Evolutionary conservation across 257 asterid species (phyloP).

Genomic region (Solanum chaucha): DNA sequence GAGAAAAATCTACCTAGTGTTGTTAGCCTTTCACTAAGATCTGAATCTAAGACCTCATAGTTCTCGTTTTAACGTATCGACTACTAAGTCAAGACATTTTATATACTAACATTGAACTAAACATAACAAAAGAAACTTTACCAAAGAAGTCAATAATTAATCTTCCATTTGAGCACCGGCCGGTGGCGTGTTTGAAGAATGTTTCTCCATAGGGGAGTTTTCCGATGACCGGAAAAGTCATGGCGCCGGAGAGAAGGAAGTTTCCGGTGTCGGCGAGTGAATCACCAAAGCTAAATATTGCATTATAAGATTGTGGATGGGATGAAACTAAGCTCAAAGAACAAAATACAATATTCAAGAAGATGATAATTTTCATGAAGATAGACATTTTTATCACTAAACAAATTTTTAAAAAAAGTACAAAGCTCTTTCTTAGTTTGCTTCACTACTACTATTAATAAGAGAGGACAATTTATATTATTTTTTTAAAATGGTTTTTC

Average conservation of each 20-base stretch:
- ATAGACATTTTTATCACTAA: not conserved
- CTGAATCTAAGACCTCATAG: not conserved
- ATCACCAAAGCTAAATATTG: conserved; percentile 77
- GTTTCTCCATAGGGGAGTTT: conserved; percentile 56
- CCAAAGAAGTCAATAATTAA: conserved; percentile 51
- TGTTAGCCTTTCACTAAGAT: not conserved
- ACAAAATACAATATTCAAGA: not conserved
- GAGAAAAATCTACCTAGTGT: not conserved
- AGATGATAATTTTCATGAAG: conserved; percentile 15
- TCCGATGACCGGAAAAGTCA: conserved; percentile 58
- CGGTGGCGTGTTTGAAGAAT: conserved; percentile 52
- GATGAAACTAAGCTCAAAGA: conserved; percentile 11
- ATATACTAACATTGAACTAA: not conserved
- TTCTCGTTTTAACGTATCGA: not conserved
- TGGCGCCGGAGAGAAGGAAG: conserved; percentile 47
- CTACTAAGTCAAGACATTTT: not conserved
- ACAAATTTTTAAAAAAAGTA: not conserved
- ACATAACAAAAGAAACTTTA: not conserved
- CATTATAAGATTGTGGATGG: conserved; percentile 26
- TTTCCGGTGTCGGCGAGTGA: conserved; percentile 80
- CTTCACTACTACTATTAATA: not conserved
- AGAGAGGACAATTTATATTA: not conserved
- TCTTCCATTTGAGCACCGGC: conserved; percentile 59
- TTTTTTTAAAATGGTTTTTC: not conserved
- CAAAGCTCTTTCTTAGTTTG: not conserved